phyloP scores from a whole-genome alignment of 805 yeast genomes.

The Spathaspora boniae region DNA sequence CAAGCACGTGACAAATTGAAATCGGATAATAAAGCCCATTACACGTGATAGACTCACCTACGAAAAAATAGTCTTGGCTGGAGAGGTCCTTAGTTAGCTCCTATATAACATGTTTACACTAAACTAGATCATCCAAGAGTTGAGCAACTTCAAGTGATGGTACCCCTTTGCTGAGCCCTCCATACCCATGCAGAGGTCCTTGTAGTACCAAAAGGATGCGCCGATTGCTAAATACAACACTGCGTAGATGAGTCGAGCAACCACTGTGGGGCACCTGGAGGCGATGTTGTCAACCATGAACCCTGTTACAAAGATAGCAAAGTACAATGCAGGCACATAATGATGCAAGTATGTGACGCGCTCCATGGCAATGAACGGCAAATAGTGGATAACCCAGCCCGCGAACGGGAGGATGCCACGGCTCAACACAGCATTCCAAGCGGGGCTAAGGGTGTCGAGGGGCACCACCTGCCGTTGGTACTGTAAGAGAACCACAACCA shows the following conservation, averaged over 20 bases:
- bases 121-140: slow-evolving; percentile 19
- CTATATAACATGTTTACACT: too few relatives aligned
- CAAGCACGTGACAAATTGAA: too few relatives aligned
- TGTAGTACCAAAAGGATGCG: slow-evolving; percentile 56
- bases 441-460: slow-evolving; percentile 19
- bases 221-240: slow-evolving; percentile 48
- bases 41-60: too few relatives aligned
- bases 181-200: slow-evolving; percentile 84
- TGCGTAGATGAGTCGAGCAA: slow-evolving; percentile 33
- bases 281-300: slow-evolving; percentile 48
- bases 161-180: slow-evolving; percentile 27
- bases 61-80: too few relatives aligned
- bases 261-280: slow-evolving; percentile 15
- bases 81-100: too few relatives aligned
- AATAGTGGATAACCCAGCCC: slow-evolving; percentile 40
- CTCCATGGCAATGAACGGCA: slow-evolving; percentile 41
- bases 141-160: slow-evolving; percentile 28
- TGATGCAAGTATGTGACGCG: slow-evolving; percentile 44
- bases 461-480: slow-evolving; percentile 33
- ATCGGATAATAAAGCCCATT: too few relatives aligned
- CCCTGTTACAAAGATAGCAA: slow-evolving; percentile 71
- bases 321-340: slow-evolving; percentile 42
- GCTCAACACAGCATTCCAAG: slow-evolving; percentile 26
- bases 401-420: slow-evolving; percentile 34
- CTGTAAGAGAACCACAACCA: slow-evolving; percentile 15